Evolutionary conservation across 169 alveolate genomes (phyloP), one percentile per base, ranked within the genome.

Genomic region (Plasmodium inui): DNA sequence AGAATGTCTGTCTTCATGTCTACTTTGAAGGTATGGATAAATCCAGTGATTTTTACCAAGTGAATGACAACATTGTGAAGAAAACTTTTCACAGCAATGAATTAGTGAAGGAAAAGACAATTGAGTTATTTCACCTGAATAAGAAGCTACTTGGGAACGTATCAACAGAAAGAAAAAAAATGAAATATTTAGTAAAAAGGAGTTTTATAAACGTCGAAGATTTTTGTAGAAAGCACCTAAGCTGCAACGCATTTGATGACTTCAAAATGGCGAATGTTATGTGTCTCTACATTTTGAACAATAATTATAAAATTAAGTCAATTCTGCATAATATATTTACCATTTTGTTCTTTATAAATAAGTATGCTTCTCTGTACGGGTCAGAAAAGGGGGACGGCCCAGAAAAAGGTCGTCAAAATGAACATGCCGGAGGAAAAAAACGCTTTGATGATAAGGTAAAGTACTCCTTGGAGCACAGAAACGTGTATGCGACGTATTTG

Each of bases 281-380:
- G 67, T 74, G 93, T 76, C 70, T 86, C 78, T 86, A 86, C 71
- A 86, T 86, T 39, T 44, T 86, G 83, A 74, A 46, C 28, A 86
- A 86, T 76, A 73, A 86, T 73, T 86, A 86, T 44, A 86, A 86
- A 86, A 86, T 86, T n/a, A 86, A 86, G 80, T 86, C 86, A 53
- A 86, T 86, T 70, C 26, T 86, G 44, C 76, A 86, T 37, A 86
- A 86, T 44, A 86, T 86, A 74, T 86, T 86, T 86, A 86, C 57
- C 44, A 55, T 86, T 74, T 74, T 86, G 26, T 74, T 74, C 26
- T 86, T 86, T 34, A 53, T 86, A 86, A 86, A 86, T 86, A 86
- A 86, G 55, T 76, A 74, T 76, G 22, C 14, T 76, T 22, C 74
- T 10, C 8, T 70, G 41, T 46, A 32, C 55, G 53, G 53, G 14